Percentiles rank a stretch among this genome's conserved stretches.
phyloP scores from a whole-genome alignment of 345 rosid species.

The Mercurialis annua region DNA sequence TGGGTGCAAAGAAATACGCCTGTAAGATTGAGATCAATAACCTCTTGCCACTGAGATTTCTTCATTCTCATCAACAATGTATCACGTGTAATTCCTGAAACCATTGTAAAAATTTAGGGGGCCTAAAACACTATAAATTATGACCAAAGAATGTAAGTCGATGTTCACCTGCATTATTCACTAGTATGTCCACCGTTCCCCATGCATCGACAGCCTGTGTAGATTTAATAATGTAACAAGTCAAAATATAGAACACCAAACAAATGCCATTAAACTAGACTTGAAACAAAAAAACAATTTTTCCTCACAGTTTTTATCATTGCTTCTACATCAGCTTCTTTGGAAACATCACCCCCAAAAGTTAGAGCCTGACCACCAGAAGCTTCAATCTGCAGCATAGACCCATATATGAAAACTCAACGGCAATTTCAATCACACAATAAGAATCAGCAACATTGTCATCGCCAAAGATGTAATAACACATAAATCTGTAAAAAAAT shows the following conservation, averaged over 20 bases:
- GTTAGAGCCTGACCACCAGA: slow-evolving; percentile 89
- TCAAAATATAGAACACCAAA: slow-evolving; percentile 9
- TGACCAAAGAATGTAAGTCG: neutral
- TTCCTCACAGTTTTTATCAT: slow-evolving; percentile 89
- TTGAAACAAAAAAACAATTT: slow-evolving; percentile 10
- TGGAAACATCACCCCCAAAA: slow-evolving; percentile 95
- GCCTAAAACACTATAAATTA: neutral
- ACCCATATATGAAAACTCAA: slow-evolving; percentile 7
- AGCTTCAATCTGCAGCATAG: slow-evolving; percentile 68
- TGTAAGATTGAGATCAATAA: slow-evolving; percentile 88
- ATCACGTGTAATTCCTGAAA: slow-evolving; percentile 84
- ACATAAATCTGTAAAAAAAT: neutral
- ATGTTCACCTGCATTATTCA: slow-evolving; percentile 89
- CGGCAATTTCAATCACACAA: slow-evolving; percentile 14
- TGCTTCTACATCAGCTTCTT: slow-evolving; percentile 83
- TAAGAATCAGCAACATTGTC: neutral
- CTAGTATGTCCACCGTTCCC: slow-evolving; percentile 92
- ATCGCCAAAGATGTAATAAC: neutral
- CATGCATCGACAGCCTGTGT: slow-evolving; percentile 92
- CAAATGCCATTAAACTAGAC: slow-evolving; percentile 5
- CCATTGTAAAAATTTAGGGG: neutral
- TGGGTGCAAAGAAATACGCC: slow-evolving; percentile 94
- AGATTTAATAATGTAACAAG: slow-evolving; percentile 20
- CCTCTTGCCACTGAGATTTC: slow-evolving; percentile 90
- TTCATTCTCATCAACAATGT: slow-evolving; percentile 92